Evolutionary conservation across 1,284 basidiomycete species (phyloP).

Genomic region (Tylopilus sp.): DNA sequence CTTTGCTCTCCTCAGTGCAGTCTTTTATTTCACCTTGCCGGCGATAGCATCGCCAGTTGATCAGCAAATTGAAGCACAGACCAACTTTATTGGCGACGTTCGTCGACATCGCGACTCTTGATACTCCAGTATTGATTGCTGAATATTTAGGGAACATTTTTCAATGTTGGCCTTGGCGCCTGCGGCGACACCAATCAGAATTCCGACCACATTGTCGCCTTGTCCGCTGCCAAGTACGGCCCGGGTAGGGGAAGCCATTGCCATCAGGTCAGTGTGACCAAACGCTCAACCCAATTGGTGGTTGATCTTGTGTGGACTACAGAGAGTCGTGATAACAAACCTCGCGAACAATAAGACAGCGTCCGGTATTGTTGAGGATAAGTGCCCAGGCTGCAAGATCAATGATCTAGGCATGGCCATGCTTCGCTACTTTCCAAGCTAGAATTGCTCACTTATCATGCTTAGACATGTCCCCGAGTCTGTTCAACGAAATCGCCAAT

Average conservation of each 20-base stretch:
- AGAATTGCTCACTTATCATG: not conserved
- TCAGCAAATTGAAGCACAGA: slow-evolving; percentile 55
- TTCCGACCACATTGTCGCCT: slow-evolving; percentile 57
- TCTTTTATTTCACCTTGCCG: slow-evolving; percentile 45
- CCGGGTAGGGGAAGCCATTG: slow-evolving; percentile 51
- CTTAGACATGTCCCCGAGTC: not conserved
- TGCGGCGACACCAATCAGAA: slow-evolving; percentile 56
- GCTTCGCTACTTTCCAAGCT: not conserved
- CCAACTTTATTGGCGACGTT: slow-evolving; percentile 56
- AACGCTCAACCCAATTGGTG: not conserved
- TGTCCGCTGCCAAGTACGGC: slow-evolving; percentile 55
- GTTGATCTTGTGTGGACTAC: slow-evolving; percentile 10
- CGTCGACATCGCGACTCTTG: slow-evolving; percentile 23
- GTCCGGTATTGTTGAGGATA: slow-evolving; percentile 58
- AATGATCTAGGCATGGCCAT: slow-evolving; percentile 55
- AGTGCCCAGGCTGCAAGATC: slow-evolving; percentile 55
- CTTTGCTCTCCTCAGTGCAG: slow-evolving; percentile 55
- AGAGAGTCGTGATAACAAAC: slow-evolving; percentile 62
- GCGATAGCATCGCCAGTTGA: slow-evolving; percentile 56
- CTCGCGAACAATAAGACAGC: slow-evolving; percentile 53
- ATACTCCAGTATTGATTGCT: not conserved
- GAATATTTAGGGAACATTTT: slow-evolving; percentile 47
- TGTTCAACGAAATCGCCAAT: not conserved
- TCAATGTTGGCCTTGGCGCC: slow-evolving; percentile 55
- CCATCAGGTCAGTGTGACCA: slow-evolving; percentile 51